A percentile compares a stretch with the other conserved stretches of the same genome.
These are phyloP conservation scores for Benincasa hispida DNA, from an alignment of 306 rosid species.

Conservation along the genomic window DNA sequence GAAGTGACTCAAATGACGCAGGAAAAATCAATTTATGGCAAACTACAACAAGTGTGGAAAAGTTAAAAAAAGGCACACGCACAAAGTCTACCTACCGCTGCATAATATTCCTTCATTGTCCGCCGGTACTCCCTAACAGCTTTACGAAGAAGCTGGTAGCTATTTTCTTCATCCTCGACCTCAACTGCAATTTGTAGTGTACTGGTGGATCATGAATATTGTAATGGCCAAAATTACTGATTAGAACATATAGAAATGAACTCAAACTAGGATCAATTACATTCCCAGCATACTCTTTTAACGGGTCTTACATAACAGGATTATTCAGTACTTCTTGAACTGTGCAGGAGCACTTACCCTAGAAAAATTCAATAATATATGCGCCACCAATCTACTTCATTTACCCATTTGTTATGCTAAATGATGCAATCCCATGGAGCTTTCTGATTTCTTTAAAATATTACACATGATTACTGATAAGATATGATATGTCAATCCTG, in stretches of 20 bases:
- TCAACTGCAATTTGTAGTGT: slow-evolving; percentile 29
- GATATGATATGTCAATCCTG: neutral
- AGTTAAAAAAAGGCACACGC: slow-evolving; percentile 3
- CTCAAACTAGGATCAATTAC: neutral
- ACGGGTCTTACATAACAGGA: neutral
- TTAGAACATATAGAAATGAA: neutral
- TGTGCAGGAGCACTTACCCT: neutral
- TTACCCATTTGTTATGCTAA: neutral
- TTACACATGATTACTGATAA: neutral
- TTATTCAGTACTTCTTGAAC: neutral
- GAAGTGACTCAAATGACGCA: slow-evolving; percentile 7
- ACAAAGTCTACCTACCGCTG: slow-evolving; percentile 46
- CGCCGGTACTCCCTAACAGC: slow-evolving; percentile 63
- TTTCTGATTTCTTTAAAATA: neutral
- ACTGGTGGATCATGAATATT: neutral
- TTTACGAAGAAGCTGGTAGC: slow-evolving; percentile 45
- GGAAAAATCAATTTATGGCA: neutral
- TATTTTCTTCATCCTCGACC: slow-evolving; percentile 46
- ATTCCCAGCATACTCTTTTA: neutral
- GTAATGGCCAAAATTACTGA: slow-evolving; percentile 1
- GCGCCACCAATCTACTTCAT: neutral
- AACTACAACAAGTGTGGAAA: neutral
- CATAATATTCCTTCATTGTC: slow-evolving; percentile 56
- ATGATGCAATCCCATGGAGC: neutral
- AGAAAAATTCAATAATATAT: neutral